phyloP scores from a whole-genome alignment of 108 stramenopile genomes.

The Nitzschia sp. region DNA sequence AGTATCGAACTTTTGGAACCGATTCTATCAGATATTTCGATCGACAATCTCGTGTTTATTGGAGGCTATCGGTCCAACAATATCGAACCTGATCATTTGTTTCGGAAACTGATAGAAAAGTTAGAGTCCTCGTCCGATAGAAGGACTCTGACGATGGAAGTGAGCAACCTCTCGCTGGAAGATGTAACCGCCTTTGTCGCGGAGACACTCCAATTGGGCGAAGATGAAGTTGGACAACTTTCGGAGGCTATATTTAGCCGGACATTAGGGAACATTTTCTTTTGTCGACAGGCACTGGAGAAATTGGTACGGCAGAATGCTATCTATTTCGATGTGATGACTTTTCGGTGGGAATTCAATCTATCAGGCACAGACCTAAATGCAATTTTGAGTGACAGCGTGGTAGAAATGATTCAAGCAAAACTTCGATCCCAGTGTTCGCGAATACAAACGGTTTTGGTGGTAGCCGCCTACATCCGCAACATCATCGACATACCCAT shows the following conservation, averaged over 20 bases:
- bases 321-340: conserved; percentile 38
- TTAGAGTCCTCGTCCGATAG: conserved; percentile 1
- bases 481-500: conserved; percentile 20
- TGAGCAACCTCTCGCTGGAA: neutral
- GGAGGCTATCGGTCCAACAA: conserved; percentile 42
- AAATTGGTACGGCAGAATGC: conserved; percentile 40
- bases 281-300: conserved; percentile 39
- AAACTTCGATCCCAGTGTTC: conserved; percentile 15
- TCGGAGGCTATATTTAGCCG: conserved; percentile 31
- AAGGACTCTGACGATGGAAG: neutral
- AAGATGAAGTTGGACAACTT: conserved; percentile 13
- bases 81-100: conserved; percentile 12
- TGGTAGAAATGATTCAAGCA: conserved; percentile 32
- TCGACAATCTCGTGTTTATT: conserved; percentile 29
- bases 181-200: neutral
- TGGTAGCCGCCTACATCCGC: conserved; percentile 29
- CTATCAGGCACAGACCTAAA: conserved; percentile 29
- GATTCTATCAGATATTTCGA: neutral
- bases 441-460: conserved; percentile 17
- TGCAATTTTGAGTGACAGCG: conserved; percentile 28
- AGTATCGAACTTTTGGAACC: conserved; percentile 31
- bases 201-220: conserved; percentile 8
- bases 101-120: conserved; percentile 9
- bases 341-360: conserved; percentile 34
- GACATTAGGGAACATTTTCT: conserved; percentile 43